Percentiles rank a stretch among this genome's conserved stretches.
Evolutionary conservation across 768 basidiomycete species (phyloP).

Genomic region (Suillus lakei): DNA sequence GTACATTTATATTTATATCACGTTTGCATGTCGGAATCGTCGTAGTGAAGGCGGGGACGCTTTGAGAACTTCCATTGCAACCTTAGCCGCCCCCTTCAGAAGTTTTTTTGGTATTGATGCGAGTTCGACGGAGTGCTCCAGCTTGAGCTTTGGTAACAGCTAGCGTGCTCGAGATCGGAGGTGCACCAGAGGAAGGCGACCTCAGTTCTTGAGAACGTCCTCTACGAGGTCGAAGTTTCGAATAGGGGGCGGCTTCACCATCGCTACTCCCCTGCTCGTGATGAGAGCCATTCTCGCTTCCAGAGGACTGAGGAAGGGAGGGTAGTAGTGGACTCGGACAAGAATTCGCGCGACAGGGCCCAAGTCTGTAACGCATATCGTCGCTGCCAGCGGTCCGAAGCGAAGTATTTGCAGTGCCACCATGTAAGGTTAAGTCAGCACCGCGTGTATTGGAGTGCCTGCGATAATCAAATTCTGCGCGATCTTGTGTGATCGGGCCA

Average conservation of each 20-base stretch:
- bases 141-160: conserved; percentile 92
- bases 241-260: conserved; percentile 52
- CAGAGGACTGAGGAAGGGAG: conserved; percentile 50
- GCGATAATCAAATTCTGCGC: conserved; percentile 69
- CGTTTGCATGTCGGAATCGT: conserved; percentile 51
- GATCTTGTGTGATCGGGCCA: conserved; percentile 54
- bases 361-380: conserved; percentile 63
- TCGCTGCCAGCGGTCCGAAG: conserved; percentile 55
- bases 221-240: conserved; percentile 54
- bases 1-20: conserved; percentile 26
- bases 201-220: conserved; percentile 50
- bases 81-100: conserved; percentile 73
- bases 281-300: conserved; percentile 54
- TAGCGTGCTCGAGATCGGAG: conserved; percentile 74
- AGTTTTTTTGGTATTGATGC: conserved; percentile 72
- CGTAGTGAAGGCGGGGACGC: conserved; percentile 53
- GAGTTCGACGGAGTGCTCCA: conserved; percentile 80
- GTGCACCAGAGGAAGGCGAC: conserved; percentile 51
- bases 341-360: conserved; percentile 51
- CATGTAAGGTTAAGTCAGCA: conserved; percentile 72
- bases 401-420: conserved; percentile 75
- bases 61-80: conserved; percentile 76
- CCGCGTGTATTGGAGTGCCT: conserved; percentile 55
- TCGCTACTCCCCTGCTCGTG: conserved; percentile 62
- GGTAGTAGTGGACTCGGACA: conserved; percentile 52